phyloP scores from a whole-genome alignment of 2,329 filamentous ascomycete species.

The Chaetomiaceae sp. region DNA sequence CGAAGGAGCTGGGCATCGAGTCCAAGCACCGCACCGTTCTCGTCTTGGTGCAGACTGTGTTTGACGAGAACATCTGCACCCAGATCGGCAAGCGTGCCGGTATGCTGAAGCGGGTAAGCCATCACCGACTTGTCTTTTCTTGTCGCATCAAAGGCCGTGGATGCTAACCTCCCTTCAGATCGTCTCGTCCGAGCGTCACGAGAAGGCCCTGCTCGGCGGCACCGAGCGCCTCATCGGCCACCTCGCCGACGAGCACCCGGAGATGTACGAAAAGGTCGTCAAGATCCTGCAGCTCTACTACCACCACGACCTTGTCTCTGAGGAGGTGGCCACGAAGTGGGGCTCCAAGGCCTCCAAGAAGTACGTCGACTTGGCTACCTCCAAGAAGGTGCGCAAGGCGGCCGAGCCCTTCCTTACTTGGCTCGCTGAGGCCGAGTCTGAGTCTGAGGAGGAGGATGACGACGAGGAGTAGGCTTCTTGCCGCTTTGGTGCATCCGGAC shows the following conservation, averaged over 20 bases:
- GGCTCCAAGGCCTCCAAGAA: slow-evolving; percentile 96
- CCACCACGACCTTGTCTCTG: slow-evolving; percentile 78
- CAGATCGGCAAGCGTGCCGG: slow-evolving; percentile 78
- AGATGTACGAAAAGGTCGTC: slow-evolving; percentile 68
- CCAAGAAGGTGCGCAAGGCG: slow-evolving; percentile 92
- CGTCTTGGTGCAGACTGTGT: slow-evolving; percentile 88
- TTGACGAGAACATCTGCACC: slow-evolving; percentile 80
- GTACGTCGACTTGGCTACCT: slow-evolving; percentile 82
- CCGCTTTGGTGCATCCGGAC: not conserved
- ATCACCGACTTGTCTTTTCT: not conserved
- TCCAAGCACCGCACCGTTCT: slow-evolving; percentile 87
- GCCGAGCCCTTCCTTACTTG: slow-evolving; percentile 91
- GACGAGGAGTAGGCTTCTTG: slow-evolving; percentile 24
- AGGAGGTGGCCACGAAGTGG: slow-evolving; percentile 87
- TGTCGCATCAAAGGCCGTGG: no score
- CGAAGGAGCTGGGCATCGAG: slow-evolving; percentile 92
- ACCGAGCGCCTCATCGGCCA: slow-evolving; percentile 81
- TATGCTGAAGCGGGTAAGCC: slow-evolving; percentile 78
- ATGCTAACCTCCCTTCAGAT: slow-evolving; percentile 45
- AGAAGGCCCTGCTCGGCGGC: slow-evolving; percentile 92
- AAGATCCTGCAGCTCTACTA: slow-evolving; percentile 88
- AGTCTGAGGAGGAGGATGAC: slow-evolving; percentile 49
- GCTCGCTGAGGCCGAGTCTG: slow-evolving; percentile 81
- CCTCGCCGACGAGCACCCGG: slow-evolving; percentile 68
- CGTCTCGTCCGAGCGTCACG: slow-evolving; percentile 83